A percentile compares a stretch with the other conserved stretches of the same genome.
Evolutionary conservation across 1,139 yeast genomes (phyloP).

Genomic region (Scheffersomyces parashehatae): DNA sequence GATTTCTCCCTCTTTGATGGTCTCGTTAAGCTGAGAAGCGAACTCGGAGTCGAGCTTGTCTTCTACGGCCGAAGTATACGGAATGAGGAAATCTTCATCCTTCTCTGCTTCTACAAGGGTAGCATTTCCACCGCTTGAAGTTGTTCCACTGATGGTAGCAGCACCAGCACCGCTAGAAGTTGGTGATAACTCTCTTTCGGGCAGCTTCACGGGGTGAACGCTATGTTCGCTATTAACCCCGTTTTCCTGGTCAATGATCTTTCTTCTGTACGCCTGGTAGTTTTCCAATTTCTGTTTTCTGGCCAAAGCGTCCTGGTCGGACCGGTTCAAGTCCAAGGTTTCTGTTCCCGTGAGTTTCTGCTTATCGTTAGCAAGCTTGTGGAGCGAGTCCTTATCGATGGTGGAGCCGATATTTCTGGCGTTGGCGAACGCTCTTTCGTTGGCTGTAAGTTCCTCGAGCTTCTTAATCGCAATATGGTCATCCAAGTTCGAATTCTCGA

Average conservation of each 20-base stretch:
- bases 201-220: constrained; percentile 2
- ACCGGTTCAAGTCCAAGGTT: constrained; percentile 31
- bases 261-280: constrained; percentile 51
- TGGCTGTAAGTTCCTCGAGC: constrained; percentile 59
- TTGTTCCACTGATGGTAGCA: no score
- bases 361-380: constrained; percentile 38
- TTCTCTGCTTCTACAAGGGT: constrained; percentile 14
- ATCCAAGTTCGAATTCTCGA: constrained; percentile 43
- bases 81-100: constrained; percentile 46
- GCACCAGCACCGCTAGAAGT: background rate
- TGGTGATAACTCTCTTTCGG: constrained; percentile 2
- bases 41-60: constrained; percentile 66
- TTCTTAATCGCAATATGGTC: constrained; percentile 45
- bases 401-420: constrained; percentile 53
- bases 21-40: constrained; percentile 60
- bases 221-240: constrained; percentile 9
- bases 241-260: constrained; percentile 51
- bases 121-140: no score
- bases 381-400: constrained; percentile 45
- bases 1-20: constrained; percentile 60
- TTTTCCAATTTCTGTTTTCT: constrained; percentile 47
- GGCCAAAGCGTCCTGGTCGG: constrained; percentile 49
- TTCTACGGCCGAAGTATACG: constrained; percentile 73
- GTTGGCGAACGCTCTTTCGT: constrained; percentile 61
- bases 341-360: constrained; percentile 50